phyloP scores from a whole-genome alignment of 2,329 filamentous ascomycete species.

The Fusarium nisikadoi region DNA sequence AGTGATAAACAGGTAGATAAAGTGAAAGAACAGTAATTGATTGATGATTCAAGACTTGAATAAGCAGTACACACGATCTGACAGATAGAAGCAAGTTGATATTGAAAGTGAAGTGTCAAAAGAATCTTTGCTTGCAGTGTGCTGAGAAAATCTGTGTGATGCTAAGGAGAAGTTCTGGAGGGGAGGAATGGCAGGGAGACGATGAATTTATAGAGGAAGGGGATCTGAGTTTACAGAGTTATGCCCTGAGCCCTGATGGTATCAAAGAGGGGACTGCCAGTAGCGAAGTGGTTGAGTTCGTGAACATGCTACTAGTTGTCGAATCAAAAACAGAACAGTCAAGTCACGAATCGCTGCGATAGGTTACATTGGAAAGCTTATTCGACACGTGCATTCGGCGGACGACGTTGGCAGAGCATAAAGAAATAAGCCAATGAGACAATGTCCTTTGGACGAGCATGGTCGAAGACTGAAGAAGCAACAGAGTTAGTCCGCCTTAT shows the following conservation, averaged over 20 bases:
- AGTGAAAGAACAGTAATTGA: not conserved
- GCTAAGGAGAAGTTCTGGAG: not conserved
- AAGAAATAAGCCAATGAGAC: not conserved
- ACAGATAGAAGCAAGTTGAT: not conserved
- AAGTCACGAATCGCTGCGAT: not conserved
- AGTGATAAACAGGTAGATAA: too few relatives aligned
- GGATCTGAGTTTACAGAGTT: not conserved
- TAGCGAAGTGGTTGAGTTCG: not conserved
- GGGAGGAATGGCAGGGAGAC: rapidly evolving
- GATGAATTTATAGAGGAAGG: not conserved
- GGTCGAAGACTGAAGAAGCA: not conserved
- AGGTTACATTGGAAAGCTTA: not conserved
- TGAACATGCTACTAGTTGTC: not conserved
- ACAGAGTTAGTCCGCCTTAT: rapidly evolving
- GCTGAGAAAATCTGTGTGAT: not conserved
- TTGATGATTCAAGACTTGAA: not conserved
- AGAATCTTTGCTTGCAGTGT: not conserved
- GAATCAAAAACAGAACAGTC: rapidly evolving
- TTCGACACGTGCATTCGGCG: not conserved
- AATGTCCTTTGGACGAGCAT: not conserved
- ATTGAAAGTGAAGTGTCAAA: not conserved
- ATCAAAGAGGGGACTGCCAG: not conserved
- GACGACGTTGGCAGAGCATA: not conserved
- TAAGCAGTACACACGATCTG: too few relatives aligned
- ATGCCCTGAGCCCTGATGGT: not conserved